These are phyloP conservation scores for Cornus florida DNA, from an alignment of 148 eudicot genomes.

Conservation along the genomic window DNA sequence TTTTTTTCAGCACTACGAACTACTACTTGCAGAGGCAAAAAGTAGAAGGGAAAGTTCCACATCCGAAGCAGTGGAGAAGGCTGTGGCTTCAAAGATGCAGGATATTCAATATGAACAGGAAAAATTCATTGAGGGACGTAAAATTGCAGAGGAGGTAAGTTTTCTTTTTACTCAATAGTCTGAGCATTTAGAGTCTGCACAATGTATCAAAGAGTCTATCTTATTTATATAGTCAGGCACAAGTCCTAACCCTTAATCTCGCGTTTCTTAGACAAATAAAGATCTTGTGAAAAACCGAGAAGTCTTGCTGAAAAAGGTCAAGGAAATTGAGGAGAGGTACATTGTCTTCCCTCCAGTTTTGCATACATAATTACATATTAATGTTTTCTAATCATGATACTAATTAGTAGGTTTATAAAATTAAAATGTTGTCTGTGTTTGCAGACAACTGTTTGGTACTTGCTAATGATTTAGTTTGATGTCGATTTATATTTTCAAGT, in stretches of 20 bases:
- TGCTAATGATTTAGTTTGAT: neutral
- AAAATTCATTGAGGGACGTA: conserved; percentile 48
- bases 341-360: neutral
- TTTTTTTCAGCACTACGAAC: conserved; percentile 69
- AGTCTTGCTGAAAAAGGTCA: conserved; percentile 42
- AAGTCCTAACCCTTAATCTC: neutral
- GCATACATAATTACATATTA: neutral
- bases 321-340: conserved; percentile 80
- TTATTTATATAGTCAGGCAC: neutral
- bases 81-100: conserved; percentile 48
- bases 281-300: conserved; percentile 68
- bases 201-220: neutral
- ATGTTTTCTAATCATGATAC: neutral
- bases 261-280: conserved; percentile 52
- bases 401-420: neutral
- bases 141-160: conserved; percentile 52
- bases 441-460: neutral
- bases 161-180: neutral
- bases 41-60: conserved; percentile 50
- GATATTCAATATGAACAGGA: conserved; percentile 57
- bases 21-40: conserved; percentile 69
- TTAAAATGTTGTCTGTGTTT: neutral
- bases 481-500: too few species aligned
- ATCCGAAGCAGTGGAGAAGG: conserved; percentile 58
- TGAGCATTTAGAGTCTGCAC: neutral